Evolutionary conservation across 306 rosid species (phyloP), one percentile per base, ranked within the genome.

Genomic region (Trifolium dubium): DNA sequence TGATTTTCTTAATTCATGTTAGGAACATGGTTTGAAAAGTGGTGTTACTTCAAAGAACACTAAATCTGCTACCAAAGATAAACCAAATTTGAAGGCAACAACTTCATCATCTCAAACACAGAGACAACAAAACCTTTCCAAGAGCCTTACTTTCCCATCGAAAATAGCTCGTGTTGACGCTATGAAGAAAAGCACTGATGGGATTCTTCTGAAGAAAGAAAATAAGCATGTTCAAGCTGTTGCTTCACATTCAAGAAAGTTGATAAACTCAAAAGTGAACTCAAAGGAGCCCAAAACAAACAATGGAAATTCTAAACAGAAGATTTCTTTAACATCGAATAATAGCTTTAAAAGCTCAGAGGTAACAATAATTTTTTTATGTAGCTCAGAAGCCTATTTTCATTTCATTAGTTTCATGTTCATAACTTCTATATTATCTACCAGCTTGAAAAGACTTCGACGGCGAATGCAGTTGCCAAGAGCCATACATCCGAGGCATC

Each of bases 81-180:
- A 89, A 62, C 75, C 82, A 63, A 88, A 40, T 71, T 55, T 70
- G 84, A 89, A 84, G 72, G 78, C 80, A 19, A 15, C 83, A 40
- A 69, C 77, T 23, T 81, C 78, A 15, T 28, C 82, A 58, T 64
- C 90, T 79, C 87, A 83, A 28, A 84, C 63, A 67, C 90, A 78
- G 18, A 80, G 82, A 75, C 77, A 76, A 74, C 77, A 76, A 69
- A 54, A 67, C 35, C 84, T 89, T 69, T 87, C 96, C 67, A 96
- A 89, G 81, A 94, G 96, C 77, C 86, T 88, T 66, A 84, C 96
- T 23, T 87, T 92, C 73, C 96, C 97, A 10, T 44, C 89, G n/a
- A 91, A 81, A 82, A 74, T 87, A 72, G 74, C 80, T 74, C 56
- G 65, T 69, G 81, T 73, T 18, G 94, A 87, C 54, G 76, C 71